phyloP scores from a whole-genome alignment of 495 filamentous ascomycete species.

The Penicillium verhagenii region DNA sequence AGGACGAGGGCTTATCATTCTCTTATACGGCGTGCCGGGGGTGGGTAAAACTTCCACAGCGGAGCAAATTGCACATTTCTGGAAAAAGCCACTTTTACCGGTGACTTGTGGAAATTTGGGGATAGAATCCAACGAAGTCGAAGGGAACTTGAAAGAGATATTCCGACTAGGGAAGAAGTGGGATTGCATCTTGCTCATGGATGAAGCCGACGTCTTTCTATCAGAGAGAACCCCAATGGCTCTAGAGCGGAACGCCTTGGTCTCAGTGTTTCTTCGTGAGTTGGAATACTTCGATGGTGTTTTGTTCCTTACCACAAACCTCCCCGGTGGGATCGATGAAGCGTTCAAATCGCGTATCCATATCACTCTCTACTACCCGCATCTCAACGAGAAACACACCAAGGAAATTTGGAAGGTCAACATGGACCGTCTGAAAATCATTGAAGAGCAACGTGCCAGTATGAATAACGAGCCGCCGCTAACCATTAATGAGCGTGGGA shows the following conservation, averaged over 20 bases:
- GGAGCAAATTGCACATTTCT: constrained; percentile 51
- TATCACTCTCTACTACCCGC: constrained; percentile 26
- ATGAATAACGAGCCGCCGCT: too few species aligned
- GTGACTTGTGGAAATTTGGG: constrained; percentile 54
- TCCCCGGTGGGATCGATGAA: constrained; percentile 47
- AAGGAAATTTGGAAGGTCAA: background rate
- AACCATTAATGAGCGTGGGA: background rate
- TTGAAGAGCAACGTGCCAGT: background rate
- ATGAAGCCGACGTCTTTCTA: constrained; percentile 12
- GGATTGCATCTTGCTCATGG: constrained; percentile 50
- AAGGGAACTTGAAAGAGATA: constrained; percentile 44
- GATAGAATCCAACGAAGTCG: constrained; percentile 45
- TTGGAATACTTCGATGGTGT: constrained; percentile 40
- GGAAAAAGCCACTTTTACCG: constrained; percentile 49
- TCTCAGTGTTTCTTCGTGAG: constrained; percentile 8
- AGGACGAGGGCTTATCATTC: constrained; percentile 59
- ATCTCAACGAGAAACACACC: background rate
- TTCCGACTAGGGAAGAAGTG: constrained; percentile 49
- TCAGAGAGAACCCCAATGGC: background rate
- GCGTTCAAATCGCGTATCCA: constrained; percentile 55
- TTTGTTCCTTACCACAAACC: constrained; percentile 58
- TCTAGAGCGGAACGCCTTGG: background rate
- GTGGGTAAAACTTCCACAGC: constrained; percentile 61
- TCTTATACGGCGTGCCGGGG: constrained; percentile 58
- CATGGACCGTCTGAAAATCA: background rate